Conservation (phyloP, 108 stramenopile genomes). For the Cyclotella atomus region DNA sequence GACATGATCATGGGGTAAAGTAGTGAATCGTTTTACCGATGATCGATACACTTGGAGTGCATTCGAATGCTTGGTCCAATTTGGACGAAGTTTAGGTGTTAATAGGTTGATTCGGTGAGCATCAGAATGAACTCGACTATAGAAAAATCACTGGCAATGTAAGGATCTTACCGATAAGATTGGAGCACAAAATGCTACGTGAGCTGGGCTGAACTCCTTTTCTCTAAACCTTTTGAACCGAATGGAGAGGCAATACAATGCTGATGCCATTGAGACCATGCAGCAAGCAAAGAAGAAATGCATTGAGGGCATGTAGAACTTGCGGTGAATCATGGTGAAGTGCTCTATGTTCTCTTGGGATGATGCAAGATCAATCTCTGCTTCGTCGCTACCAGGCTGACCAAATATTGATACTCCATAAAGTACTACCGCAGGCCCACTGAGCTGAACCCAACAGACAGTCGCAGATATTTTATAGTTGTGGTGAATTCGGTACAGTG, state of each 20-base stretch:
- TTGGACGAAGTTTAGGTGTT: too few relatives aligned
- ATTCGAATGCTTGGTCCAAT: conserved; percentile 32
- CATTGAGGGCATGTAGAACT: conserved; percentile 38
- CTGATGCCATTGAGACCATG: conserved; percentile 42
- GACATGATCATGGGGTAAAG: conserved; percentile 11
- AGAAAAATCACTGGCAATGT: background rate
- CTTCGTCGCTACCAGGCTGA: conserved; percentile 41
- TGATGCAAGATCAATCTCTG: conserved; percentile 9
- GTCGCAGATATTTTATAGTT: conserved; percentile 49
- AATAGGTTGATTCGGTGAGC: too few relatives aligned
- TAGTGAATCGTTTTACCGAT: conserved; percentile 32
- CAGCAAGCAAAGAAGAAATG: conserved; percentile 40
- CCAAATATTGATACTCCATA: conserved; percentile 51
- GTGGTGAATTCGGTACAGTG: conserved; percentile 43
- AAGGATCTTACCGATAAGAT: conserved; percentile 16
- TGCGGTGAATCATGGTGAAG: conserved; percentile 33
- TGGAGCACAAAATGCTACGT: conserved; percentile 50
- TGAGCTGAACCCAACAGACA: conserved; percentile 54
- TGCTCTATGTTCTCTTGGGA: conserved; percentile 31
- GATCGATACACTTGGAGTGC: conserved; percentile 51
- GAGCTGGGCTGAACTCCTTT: conserved; percentile 52
- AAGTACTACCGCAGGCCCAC: conserved; percentile 45
- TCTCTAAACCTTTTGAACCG: conserved; percentile 34
- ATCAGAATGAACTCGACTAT: too few relatives aligned
- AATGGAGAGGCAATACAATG: conserved; percentile 29